These are phyloP conservation scores for Bipolaris bicolor DNA, from an alignment of 2,329 filamentous ascomycete genomes.

Conservation along the genomic window DNA sequence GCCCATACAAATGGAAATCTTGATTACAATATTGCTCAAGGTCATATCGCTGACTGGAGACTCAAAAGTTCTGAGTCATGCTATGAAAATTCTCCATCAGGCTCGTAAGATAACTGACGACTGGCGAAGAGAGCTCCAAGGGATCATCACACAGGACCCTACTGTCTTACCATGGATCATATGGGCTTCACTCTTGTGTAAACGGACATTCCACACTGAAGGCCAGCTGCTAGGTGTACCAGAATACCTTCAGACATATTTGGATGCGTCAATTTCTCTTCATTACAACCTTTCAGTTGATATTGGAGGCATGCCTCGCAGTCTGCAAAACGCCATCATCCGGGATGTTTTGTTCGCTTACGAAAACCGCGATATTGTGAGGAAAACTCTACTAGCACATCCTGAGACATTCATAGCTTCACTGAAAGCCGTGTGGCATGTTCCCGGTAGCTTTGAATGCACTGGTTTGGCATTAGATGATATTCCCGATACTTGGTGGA, in stretches of 20 bases:
- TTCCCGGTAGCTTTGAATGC: slow-evolving; percentile 25
- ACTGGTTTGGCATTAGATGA: slow-evolving; percentile 13
- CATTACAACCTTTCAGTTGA: slow-evolving; percentile 56
- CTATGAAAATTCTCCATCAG: slow-evolving; percentile 46
- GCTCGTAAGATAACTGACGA: slow-evolving; percentile 53
- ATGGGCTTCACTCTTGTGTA: slow-evolving; percentile 63
- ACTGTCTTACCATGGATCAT: slow-evolving; percentile 56
- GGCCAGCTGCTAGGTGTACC: not conserved
- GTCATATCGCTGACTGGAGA: slow-evolving; percentile 38
- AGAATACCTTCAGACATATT: slow-evolving; percentile 35
- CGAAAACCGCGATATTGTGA: slow-evolving; percentile 46
- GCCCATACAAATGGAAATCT: slow-evolving; percentile 61
- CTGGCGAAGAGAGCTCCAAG: slow-evolving; percentile 60
- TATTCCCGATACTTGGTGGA: slow-evolving; percentile 40
- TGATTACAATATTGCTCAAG: slow-evolving; percentile 60
- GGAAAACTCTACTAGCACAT: slow-evolving; percentile 41
- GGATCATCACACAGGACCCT: slow-evolving; percentile 48
- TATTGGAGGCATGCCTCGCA: slow-evolving; percentile 41
- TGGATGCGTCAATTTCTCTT: slow-evolving; percentile 53
- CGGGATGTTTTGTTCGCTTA: slow-evolving; percentile 56
- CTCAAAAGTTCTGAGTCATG: slow-evolving; percentile 11
- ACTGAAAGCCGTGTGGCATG: slow-evolving; percentile 54
- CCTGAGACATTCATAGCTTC: slow-evolving; percentile 41
- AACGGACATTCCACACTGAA: slow-evolving; percentile 53
- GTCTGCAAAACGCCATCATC: slow-evolving; percentile 51